Conservation (phyloP, 2,329 filamentous ascomycete species). For the Lithohypha guttulata region DNA sequence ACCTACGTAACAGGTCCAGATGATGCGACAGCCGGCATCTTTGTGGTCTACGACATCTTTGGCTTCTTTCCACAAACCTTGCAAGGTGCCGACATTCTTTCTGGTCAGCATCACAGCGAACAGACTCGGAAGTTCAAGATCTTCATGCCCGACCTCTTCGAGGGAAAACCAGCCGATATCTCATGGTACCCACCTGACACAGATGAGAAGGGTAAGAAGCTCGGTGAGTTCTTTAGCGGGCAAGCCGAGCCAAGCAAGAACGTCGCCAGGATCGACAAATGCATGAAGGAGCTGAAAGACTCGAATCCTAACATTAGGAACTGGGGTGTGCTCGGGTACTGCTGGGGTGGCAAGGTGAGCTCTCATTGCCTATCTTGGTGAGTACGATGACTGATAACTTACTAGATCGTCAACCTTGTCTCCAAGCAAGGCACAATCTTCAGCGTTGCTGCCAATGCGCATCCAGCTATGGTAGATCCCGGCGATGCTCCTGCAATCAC, state of each 20-base stretch:
- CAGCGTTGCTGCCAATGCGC: constrained; percentile 46
- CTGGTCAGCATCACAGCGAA: constrained; percentile 36
- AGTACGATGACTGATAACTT: background rate
- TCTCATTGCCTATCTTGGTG: background rate
- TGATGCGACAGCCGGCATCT: constrained; percentile 44
- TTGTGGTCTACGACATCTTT: constrained; percentile 47
- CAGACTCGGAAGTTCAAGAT: constrained; percentile 67
- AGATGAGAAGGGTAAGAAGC: constrained; percentile 51
- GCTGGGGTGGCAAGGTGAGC: constrained; percentile 43
- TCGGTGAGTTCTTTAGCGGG: constrained; percentile 31
- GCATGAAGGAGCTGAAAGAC: constrained; percentile 44
- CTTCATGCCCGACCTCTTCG: constrained; percentile 87
- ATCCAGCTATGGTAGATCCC: constrained; percentile 52
- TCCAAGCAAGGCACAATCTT: constrained; percentile 43
- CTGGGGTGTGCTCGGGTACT: constrained; percentile 52
- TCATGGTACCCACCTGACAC: constrained; percentile 44
- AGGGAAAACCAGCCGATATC: constrained; percentile 56
- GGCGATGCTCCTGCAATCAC: constrained; percentile 45
- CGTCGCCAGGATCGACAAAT: constrained; percentile 43
- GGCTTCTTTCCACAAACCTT: constrained; percentile 53
- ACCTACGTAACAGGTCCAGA: constrained; percentile 50
- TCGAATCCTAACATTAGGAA: constrained; percentile 37
- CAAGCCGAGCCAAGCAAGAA: constrained; percentile 47
- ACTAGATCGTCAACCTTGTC: constrained; percentile 43
- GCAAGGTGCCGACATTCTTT: constrained; percentile 54